A percentile compares a stretch with the other conserved stretches of the same genome.
These are phyloP conservation scores for Adansonia gregorii DNA, from an alignment of 441 rosid genomes.

Conservation along the genomic window DNA sequence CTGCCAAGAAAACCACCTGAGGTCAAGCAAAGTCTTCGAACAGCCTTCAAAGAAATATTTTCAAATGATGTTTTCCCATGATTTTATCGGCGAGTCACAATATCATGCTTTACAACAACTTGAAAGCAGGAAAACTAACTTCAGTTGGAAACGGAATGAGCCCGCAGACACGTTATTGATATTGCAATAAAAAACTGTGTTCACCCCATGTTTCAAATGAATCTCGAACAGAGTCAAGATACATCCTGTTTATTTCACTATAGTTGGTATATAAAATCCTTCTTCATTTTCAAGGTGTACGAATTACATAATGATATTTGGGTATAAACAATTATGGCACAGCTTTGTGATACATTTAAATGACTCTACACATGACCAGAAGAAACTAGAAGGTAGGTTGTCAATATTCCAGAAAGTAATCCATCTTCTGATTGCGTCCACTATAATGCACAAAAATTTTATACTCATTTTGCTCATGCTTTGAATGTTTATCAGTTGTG, in stretches of 20 bases:
- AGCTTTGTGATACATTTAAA: conserved; percentile 11
- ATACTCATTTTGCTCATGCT: not conserved
- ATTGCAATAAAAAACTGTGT: not conserved
- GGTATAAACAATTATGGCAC: not conserved
- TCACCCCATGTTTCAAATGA: not conserved
- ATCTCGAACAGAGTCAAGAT: not conserved
- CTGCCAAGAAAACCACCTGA: conserved; percentile 37
- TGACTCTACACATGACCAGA: conserved; percentile 7
- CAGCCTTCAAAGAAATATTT: conserved; percentile 21
- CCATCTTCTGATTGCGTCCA: conserved; percentile 3
- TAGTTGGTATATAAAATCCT: not conserved
- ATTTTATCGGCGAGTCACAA: not conserved
- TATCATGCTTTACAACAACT: conserved; percentile 15
- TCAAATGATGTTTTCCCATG: not conserved
- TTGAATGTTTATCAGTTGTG: not conserved
- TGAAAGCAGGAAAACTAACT: conserved; percentile 12
- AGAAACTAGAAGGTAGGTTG: not conserved
- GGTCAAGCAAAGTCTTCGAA: not conserved
- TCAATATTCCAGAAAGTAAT: not conserved
- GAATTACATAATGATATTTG: not conserved
- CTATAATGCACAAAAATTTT: conserved; percentile 15
- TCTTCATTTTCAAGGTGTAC: conserved; percentile 8
- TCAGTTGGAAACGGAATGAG: not conserved
- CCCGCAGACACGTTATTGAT: not conserved
- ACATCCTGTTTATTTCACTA: not conserved